Conservation (phyloP, 257 asterid species). For the Solanum virginianum region DNA sequence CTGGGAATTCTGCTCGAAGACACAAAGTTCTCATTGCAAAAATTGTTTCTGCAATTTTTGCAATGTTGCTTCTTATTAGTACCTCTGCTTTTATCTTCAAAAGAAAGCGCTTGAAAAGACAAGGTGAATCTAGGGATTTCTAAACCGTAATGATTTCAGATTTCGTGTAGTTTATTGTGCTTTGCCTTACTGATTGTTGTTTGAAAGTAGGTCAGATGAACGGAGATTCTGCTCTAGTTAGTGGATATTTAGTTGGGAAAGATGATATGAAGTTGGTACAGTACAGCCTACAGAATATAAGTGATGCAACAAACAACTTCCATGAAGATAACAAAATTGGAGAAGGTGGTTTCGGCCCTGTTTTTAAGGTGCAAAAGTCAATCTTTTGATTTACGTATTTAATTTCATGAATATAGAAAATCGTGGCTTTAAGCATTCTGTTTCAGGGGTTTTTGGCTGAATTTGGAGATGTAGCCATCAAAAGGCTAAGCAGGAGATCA, state of each 20-base stretch:
- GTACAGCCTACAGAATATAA: neutral
- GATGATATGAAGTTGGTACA: neutral
- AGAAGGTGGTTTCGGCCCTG: slow-evolving; percentile 7
- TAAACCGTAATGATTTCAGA: neutral
- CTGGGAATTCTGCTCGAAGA: neutral
- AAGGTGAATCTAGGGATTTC: neutral
- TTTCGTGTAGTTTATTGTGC: neutral
- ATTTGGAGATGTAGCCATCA: neutral
- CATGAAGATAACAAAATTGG: neutral
- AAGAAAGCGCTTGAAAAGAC: neutral
- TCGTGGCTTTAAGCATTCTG: neutral
- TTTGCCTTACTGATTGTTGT: neutral
- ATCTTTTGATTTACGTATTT: neutral
- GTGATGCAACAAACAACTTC: slow-evolving; percentile 4
- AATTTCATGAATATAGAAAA: neutral
- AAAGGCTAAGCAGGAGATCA: neutral
- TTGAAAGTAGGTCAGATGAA: neutral
- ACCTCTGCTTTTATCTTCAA: neutral
- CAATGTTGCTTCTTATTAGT: neutral
- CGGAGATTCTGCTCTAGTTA: neutral
- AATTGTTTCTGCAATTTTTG: neutral
- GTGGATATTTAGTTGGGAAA: neutral
- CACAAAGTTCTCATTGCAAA: neutral
- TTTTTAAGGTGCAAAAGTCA: slow-evolving; percentile 1
- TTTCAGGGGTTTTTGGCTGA: neutral